These are phyloP conservation scores for Buddleja alternifolia DNA, from an alignment of 257 asterid species.

Conservation along the genomic window DNA sequence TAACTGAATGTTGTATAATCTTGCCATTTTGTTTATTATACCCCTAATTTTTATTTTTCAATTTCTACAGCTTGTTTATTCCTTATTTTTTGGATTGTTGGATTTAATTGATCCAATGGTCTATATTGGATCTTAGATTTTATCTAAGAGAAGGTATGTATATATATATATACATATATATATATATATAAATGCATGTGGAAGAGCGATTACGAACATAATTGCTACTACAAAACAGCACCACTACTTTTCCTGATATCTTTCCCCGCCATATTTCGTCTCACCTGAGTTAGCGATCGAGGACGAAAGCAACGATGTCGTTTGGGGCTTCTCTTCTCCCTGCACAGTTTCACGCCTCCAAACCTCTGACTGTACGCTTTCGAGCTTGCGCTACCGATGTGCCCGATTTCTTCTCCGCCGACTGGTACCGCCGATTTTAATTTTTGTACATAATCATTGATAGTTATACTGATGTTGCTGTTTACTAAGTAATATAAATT, in stretches of 20 bases:
- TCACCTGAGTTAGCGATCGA: constrained; percentile 15
- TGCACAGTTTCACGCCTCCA: constrained; percentile 36
- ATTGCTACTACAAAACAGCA: constrained; percentile 13
- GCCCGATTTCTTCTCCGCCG: constrained; percentile 82
- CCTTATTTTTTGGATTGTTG: too few relatives aligned
- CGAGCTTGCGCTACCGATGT: constrained; percentile 77
- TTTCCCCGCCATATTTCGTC: constrained; percentile 41
- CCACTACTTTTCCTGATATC: constrained; percentile 29
- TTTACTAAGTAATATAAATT: neutral
- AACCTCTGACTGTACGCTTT: constrained; percentile 38
- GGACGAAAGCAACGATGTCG: constrained; percentile 52
- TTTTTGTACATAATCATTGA: too few relatives aligned
- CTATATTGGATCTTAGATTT: too few relatives aligned
- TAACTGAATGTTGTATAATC: too few relatives aligned
- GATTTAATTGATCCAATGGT: too few relatives aligned
- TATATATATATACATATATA: too few relatives aligned
- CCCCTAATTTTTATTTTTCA: too few relatives aligned
- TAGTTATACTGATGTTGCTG: too few relatives aligned
- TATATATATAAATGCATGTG: too few relatives aligned
- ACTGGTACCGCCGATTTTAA: constrained; percentile 49
- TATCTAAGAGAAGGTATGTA: too few relatives aligned
- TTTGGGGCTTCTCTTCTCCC: constrained; percentile 45
- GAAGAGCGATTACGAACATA: neutral
- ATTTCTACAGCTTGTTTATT: too few relatives aligned
- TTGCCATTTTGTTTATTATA: too few relatives aligned